Evolutionary conservation across 2,329 filamentous ascomycete genomes (phyloP).

Genomic region (Aureobasidium vineae): DNA sequence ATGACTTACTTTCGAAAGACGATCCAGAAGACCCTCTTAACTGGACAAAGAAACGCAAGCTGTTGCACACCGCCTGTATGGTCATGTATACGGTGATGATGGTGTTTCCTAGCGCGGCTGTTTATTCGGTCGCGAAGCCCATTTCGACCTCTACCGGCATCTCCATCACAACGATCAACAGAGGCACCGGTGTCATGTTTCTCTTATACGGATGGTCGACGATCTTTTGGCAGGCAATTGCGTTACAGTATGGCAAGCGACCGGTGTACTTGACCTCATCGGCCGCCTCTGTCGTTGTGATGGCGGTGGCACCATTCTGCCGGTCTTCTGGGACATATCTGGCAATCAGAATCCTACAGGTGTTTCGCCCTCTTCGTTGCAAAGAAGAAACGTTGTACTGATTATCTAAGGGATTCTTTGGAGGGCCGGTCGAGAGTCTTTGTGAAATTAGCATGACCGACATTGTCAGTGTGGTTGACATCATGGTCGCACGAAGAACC

Average conservation of each 20-base stretch:
- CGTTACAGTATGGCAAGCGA: conserved; percentile 45
- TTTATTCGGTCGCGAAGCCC: conserved; percentile 30
- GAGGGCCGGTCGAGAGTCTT: conserved; percentile 33
- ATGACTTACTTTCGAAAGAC: conserved; percentile 20
- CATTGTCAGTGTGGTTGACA: conserved; percentile 13
- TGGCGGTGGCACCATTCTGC: conserved; percentile 31
- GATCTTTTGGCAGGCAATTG: conserved; percentile 50
- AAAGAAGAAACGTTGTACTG: neutral
- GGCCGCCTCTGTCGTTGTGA: conserved; percentile 29
- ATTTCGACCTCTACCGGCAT: conserved; percentile 33
- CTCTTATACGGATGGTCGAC: conserved; percentile 48
- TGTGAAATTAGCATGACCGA: conserved; percentile 32
- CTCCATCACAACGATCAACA: conserved; percentile 31
- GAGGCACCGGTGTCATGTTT: conserved; percentile 40
- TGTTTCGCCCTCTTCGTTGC: neutral
- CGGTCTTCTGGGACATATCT: conserved; percentile 28
- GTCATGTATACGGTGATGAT: conserved; percentile 37
- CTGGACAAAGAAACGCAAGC: conserved; percentile 31
- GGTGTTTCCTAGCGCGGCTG: conserved; percentile 38
- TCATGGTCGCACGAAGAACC: neutral
- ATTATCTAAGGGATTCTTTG: conserved; percentile 29
- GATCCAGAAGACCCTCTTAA: conserved; percentile 33
- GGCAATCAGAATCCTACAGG: conserved; percentile 35
- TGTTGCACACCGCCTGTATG: conserved; percentile 29
- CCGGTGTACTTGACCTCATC: conserved; percentile 33